Conservation (phyloP, 106 monocot species). For the Platanthera zijinensis region DNA sequence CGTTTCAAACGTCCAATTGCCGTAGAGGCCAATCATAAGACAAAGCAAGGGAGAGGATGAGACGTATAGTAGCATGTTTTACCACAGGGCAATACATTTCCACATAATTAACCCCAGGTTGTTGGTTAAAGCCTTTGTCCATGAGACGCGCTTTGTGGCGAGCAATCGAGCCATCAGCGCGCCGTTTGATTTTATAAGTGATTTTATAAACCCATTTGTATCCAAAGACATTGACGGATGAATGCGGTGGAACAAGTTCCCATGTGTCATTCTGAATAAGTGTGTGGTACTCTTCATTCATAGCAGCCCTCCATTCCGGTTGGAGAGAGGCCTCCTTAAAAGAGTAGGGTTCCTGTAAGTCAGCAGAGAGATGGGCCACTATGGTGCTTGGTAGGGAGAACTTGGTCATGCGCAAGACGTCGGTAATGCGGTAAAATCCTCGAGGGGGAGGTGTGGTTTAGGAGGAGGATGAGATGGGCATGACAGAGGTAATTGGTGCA, state of each 20-base stretch:
- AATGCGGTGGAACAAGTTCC: neutral
- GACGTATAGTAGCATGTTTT: neutral
- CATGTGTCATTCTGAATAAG: conserved; percentile 2
- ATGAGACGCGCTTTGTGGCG: conserved; percentile 1
- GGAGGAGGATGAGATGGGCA: no score
- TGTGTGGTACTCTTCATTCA: neutral
- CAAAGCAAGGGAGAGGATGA: neutral
- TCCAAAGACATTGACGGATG: neutral
- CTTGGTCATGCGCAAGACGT: no score
- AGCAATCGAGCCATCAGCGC: neutral
- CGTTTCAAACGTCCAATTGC: conserved; percentile 4
- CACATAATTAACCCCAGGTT: neutral
- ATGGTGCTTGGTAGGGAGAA: no score
- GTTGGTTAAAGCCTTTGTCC: conserved; percentile 8
- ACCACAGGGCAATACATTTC: neutral
- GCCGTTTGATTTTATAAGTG: no score
- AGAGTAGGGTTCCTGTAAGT: no score
- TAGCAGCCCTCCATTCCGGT: neutral
- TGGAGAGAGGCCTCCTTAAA: neutral
- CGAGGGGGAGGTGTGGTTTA: no score
- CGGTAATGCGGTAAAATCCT: no score
- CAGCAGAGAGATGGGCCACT: no score
- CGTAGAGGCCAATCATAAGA: neutral
- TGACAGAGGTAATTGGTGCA: no score
- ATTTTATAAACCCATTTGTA: neutral